phyloP scores from a whole-genome alignment of 78 protist genomes.

The Mastigamoeba balamuthi region DNA sequence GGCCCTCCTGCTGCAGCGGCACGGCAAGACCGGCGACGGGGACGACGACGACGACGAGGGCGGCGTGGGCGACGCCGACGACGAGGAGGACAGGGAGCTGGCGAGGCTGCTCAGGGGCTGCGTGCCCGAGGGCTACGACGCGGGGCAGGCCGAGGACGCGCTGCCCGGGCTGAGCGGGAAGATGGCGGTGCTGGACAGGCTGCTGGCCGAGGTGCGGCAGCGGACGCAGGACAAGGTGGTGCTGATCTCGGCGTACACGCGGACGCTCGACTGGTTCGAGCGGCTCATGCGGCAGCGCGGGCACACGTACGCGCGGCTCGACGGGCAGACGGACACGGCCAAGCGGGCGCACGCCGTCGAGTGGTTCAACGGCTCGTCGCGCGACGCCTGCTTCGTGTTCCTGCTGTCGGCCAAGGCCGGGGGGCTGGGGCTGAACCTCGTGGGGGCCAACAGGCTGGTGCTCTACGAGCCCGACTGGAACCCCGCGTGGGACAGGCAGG shows the following conservation, averaged over 20 bases:
- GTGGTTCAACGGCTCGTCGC: constrained; percentile 50
- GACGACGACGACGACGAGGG: no score
- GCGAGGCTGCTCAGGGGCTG: no score
- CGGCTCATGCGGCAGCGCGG: not conserved
- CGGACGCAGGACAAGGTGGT: constrained; percentile 33
- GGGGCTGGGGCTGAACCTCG: constrained; percentile 90
- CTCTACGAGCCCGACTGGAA: constrained; percentile 85
- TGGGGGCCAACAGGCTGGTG: constrained; percentile 89
- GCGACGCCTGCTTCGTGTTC: constrained; percentile 36
- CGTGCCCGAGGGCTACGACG: not conserved
- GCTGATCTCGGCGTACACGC: constrained; percentile 82
- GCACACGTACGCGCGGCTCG: constrained; percentile 23
- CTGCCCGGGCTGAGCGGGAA: not conserved
- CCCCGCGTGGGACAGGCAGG: constrained; percentile 84
- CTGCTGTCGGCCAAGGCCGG: constrained; percentile 75
- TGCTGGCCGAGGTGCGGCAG: not conserved
- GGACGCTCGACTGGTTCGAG: constrained; percentile 42
- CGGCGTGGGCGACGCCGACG: no score
- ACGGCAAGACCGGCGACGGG: not conserved
- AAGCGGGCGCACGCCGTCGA: constrained; percentile 50
- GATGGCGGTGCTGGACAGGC: not conserved
- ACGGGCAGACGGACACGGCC: constrained; percentile 39
- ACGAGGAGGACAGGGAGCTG: no score
- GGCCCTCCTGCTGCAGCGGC: not conserved
- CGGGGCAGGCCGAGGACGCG: not conserved